Conservation (phyloP, 768 basidiomycete genomes). For the Amyloporia xantha region DNA sequence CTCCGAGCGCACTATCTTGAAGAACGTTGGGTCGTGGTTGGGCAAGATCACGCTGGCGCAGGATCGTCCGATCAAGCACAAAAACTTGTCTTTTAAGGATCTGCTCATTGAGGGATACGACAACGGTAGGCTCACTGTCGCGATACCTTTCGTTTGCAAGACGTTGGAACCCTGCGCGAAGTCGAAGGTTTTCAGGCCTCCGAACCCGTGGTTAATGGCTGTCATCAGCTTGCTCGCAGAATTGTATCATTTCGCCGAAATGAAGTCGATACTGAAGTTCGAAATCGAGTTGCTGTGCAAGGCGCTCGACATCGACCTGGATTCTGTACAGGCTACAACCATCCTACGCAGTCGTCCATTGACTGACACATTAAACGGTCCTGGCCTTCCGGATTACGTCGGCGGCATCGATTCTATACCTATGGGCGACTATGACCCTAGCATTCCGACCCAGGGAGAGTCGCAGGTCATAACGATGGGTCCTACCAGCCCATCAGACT, state of each 20-base stretch:
- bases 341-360: conserved; percentile 75
- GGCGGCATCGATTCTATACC: conserved; percentile 74
- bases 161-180: conserved; percentile 85
- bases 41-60: conserved; percentile 90
- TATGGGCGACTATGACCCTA: conserved; percentile 61
- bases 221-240: conserved; percentile 88
- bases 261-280: conserved; percentile 95
- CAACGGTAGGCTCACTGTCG: conserved; percentile 81
- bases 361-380: conserved; percentile 47
- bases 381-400: conserved; percentile 72
- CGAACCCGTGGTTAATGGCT: conserved; percentile 98
- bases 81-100: conserved; percentile 94
- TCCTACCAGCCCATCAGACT: conserved; percentile 52
- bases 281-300: conserved; percentile 98
- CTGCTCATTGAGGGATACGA: conserved; percentile 96
- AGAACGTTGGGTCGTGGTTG: conserved; percentile 94
- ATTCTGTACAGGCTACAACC: conserved; percentile 75
- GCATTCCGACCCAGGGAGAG: conserved; percentile 42
- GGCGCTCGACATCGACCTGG: conserved; percentile 80
- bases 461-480: conserved; percentile 59
- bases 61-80: conserved; percentile 87
- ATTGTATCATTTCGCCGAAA: conserved; percentile 94
- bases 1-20: conserved; percentile 79
- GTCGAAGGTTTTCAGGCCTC: conserved; percentile 90
- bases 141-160: conserved; percentile 98